These are phyloP conservation scores for Serendipita sp. DNA, from an alignment of 768 basidiomycete species.

Conservation along the genomic window DNA sequence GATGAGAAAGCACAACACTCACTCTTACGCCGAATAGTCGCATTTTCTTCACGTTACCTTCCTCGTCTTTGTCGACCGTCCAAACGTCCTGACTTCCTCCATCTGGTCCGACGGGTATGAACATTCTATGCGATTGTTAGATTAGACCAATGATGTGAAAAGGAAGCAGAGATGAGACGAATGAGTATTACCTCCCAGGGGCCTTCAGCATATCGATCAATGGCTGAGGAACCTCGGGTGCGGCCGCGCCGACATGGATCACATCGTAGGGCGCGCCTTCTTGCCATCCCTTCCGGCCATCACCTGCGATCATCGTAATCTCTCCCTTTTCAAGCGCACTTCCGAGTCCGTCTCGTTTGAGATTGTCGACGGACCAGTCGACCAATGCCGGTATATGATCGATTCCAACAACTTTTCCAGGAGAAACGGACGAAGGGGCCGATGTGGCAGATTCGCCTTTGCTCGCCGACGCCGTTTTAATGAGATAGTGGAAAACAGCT, in stretches of 20 bases:
- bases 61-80: conserved; percentile 61
- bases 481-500: conserved; percentile 68
- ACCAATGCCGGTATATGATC: conserved; percentile 78
- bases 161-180: background rate
- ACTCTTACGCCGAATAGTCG: conserved; percentile 73
- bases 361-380: conserved; percentile 50
- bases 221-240: conserved; percentile 49
- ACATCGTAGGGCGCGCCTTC: conserved; percentile 45
- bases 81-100: conserved; percentile 39
- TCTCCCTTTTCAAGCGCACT: conserved; percentile 33
- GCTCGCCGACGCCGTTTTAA: conserved; percentile 17
- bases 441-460: conserved; percentile 9
- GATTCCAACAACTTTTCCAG: conserved; percentile 64
- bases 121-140: conserved; percentile 36
- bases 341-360: conserved; percentile 48
- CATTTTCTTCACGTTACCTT: conserved; percentile 48
- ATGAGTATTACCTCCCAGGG: conserved; percentile 32
- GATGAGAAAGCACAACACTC: conserved; percentile 17
- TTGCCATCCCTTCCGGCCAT: conserved; percentile 51
- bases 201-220: conserved; percentile 64
- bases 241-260: conserved; percentile 91
- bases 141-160: too few species aligned
- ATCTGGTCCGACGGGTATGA: conserved; percentile 70
- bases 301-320: conserved; percentile 55
- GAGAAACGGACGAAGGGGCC: conserved; percentile 11